These are phyloP conservation scores for Rhazya stricta DNA, from an alignment of 257 asterid genomes.

Conservation along the genomic window DNA sequence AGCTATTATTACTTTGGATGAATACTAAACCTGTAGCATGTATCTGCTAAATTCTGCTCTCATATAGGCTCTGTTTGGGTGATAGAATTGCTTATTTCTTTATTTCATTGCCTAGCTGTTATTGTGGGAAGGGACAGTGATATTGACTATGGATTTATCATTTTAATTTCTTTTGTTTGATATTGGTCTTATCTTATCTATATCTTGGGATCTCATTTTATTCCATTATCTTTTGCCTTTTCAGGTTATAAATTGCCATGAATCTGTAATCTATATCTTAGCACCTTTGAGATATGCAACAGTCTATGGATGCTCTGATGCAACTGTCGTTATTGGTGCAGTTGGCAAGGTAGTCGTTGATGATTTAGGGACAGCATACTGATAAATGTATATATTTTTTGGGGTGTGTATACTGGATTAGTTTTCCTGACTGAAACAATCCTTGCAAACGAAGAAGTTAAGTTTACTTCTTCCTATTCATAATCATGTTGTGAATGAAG, in stretches of 20 bases:
- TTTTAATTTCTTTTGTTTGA: not conserved
- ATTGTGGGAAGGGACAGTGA: not conserved
- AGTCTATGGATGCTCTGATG: conserved; percentile 96
- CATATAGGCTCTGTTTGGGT: not conserved
- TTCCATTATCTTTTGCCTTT: conserved; percentile 15
- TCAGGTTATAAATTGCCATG: conserved; percentile 94
- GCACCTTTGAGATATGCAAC: conserved; percentile 88
- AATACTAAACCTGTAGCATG: not conserved
- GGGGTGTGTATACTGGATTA: not conserved
- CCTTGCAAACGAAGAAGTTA: not conserved
- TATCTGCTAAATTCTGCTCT: not conserved
- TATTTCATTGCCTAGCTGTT: not conserved
- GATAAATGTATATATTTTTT: not conserved
- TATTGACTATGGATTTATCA: not conserved
- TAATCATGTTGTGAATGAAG: not conserved
- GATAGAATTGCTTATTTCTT: not conserved
- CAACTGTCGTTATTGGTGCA: conserved; percentile 90
- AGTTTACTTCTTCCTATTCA: not conserved
- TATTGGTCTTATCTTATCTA: not conserved
- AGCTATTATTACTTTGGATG: too few relatives aligned
- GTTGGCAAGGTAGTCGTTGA: conserved; percentile 76
- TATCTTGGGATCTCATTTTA: not conserved
- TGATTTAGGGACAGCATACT: not conserved
- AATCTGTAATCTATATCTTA: conserved; percentile 82
- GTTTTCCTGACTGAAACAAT: not conserved